Base-by-base conservation (phyloP, 2,329 filamentous ascomycete genomes). In the Sodiomyces alkalinus region DNA sequence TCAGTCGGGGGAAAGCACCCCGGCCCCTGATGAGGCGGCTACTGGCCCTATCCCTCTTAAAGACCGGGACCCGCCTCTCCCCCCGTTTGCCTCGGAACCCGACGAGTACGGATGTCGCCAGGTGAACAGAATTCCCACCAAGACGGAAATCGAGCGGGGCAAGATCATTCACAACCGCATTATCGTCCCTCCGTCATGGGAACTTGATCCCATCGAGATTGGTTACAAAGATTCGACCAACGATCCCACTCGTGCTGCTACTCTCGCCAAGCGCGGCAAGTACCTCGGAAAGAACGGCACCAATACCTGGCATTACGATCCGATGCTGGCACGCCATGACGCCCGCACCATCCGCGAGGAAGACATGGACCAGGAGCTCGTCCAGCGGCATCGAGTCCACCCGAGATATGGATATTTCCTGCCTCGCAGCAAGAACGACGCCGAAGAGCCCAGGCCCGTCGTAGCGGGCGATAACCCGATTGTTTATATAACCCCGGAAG, bases 201-300 rank as follows among this genome's bases (percentile, higher is more conserved):
- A 56, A 28, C 71, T 59, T 31, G 54, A 64, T 20, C 49, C 62
- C 7, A 52, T 60, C 32, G 66, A 73, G 41, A 73, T 74, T 34
- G 68, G 68, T 10, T 73, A 69, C 44, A 58, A 64, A 14, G 68
- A 73, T 39, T 68, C 64, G 4, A 59, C 59, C 34, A 73, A 73
- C 33, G 64, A 68, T 38, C 58, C 60, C 17, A 56, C 55, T 33
- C 62, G 65, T 32, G 62, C 62, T 14, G 63, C 64, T 26, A 68
- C 60, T 19, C 58, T 56, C 37, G 56, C 57, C 10, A 61, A 62
- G 34, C 56, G 67, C 27, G 65, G 65, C 40, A 63, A 59, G 42
- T 71, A 61, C 39, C 51, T 68, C 26, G 55, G 62, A 36, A 60
- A 55, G 17, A 65, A 68, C 20, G 67, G 69, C 41, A 62, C 60